phyloP scores from a whole-genome alignment of 2,329 filamentous ascomycete genomes.

The Venturia nashicola region DNA sequence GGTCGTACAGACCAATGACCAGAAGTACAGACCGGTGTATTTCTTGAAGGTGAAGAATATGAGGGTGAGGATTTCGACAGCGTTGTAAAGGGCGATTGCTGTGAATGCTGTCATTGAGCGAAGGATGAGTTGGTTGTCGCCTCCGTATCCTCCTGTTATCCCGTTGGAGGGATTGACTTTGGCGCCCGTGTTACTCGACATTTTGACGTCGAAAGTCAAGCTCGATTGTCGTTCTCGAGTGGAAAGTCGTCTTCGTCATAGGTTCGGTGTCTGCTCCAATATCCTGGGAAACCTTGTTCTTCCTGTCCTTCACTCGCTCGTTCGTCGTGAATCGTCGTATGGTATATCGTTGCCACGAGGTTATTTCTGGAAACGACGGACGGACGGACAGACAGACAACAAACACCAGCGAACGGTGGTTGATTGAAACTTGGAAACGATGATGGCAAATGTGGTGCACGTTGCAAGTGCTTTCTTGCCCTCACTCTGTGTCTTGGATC shows the following conservation, averaged over 20 bases:
- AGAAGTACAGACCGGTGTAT: constrained; percentile 37
- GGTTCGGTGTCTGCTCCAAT: not conserved
- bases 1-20: constrained; percentile 32
- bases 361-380: not conserved
- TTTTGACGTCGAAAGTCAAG: not conserved
- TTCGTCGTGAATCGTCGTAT: not conserved
- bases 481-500: not conserved
- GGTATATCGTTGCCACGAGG: not conserved
- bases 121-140: not conserved
- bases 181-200: not conserved
- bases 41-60: constrained; percentile 36
- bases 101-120: constrained; percentile 6
- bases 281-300: not conserved
- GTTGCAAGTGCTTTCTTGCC: not conserved
- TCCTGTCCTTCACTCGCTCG: not conserved
- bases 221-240: not conserved
- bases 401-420: not conserved
- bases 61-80: constrained; percentile 33
- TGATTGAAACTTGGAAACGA: not conserved
- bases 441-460: not conserved
- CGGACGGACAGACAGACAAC: not conserved
- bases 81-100: constrained; percentile 25
- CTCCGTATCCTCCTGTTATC: constrained; percentile 4
- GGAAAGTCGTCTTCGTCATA: constrained; percentile 1
- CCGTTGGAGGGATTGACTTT: constrained; percentile 1